Percentiles rank a stretch among this genome's conserved stretches.
Conservation (phyloP, 345 rosid species). For the Capsella bursapastoris region DNA sequence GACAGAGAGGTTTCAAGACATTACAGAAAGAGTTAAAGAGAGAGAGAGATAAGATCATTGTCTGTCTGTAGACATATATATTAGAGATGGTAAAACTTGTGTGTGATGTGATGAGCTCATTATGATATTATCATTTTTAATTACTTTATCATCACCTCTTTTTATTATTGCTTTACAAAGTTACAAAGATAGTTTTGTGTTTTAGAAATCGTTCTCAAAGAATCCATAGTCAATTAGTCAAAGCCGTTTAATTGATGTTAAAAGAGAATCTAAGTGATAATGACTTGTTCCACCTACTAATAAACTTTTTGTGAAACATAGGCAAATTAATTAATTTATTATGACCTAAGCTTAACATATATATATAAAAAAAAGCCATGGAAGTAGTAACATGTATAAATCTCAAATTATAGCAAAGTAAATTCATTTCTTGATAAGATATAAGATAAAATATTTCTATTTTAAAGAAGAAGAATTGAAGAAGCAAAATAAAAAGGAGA, state of each 20-base stretch:
- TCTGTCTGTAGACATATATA: slow-evolving; percentile 2
- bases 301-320: slow-evolving; percentile 22
- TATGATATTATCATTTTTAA: neutral
- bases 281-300: slow-evolving; percentile 31
- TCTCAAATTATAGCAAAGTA: too few species aligned
- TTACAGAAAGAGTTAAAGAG: slow-evolving; percentile 12
- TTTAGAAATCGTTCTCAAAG: slow-evolving; percentile 6
- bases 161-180: neutral
- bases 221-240: slow-evolving; percentile 29
- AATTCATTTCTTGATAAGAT: too few species aligned
- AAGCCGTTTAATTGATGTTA: slow-evolving; percentile 23
- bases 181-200: neutral
- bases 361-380: neutral
- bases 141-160: slow-evolving; percentile 1
- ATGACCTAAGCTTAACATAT: neutral
- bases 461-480: too few species aligned
- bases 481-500: slow-evolving; percentile 7
- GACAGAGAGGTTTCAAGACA: slow-evolving; percentile 35
- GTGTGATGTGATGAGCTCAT: slow-evolving; percentile 32
- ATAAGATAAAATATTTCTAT: too few species aligned
- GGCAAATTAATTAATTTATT: neutral
- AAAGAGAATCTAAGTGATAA: slow-evolving; percentile 41
- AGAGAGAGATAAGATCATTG: slow-evolving; percentile 26
- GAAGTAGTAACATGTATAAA: neutral
- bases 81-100: slow-evolving; percentile 2